These are phyloP conservation scores for Venturia nashicola DNA, from an alignment of 2,329 filamentous ascomycete species.

Conservation along the genomic window DNA sequence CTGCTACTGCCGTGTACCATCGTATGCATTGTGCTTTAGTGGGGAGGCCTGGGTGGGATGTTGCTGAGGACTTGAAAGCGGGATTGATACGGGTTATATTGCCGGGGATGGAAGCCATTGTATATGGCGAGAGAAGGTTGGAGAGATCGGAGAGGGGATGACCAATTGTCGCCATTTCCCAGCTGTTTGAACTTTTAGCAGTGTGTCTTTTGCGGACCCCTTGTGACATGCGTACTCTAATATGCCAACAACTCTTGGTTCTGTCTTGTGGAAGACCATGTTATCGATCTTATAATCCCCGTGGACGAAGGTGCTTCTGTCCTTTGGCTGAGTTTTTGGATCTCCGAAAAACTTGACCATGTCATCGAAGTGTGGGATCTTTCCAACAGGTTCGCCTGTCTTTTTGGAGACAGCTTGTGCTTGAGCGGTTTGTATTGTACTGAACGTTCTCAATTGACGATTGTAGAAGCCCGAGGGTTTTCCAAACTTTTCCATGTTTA, in stretches of 20 bases:
- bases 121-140: conserved; percentile 52
- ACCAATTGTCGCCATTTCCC: conserved; percentile 98
- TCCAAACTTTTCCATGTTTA: conserved; percentile 64
- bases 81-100: conserved; percentile 25
- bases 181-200: conserved; percentile 28
- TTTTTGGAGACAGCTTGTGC: conserved; percentile 64
- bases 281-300: conserved; percentile 82
- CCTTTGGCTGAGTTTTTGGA: conserved; percentile 56
- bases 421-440: conserved; percentile 66
- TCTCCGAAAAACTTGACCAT: conserved; percentile 69
- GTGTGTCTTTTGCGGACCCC: not conserved
- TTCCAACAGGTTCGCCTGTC: conserved; percentile 62
- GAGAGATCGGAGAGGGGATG: conserved; percentile 85
- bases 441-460: conserved; percentile 76
- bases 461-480: conserved; percentile 66
- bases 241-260: conserved; percentile 80
- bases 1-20: conserved; percentile 57
- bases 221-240: conserved; percentile 50
- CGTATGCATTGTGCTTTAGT: conserved; percentile 43
- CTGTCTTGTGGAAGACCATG: conserved; percentile 67
- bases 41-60: conserved; percentile 49
- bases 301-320: conserved; percentile 71
- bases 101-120: conserved; percentile 26
- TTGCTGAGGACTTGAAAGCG: conserved; percentile 49
- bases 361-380: conserved; percentile 71